Evolutionary conservation across 805 yeast genomes (phyloP), one percentile per base, ranked within the genome.

Genomic region (Zygosaccharomyces bailii): DNA sequence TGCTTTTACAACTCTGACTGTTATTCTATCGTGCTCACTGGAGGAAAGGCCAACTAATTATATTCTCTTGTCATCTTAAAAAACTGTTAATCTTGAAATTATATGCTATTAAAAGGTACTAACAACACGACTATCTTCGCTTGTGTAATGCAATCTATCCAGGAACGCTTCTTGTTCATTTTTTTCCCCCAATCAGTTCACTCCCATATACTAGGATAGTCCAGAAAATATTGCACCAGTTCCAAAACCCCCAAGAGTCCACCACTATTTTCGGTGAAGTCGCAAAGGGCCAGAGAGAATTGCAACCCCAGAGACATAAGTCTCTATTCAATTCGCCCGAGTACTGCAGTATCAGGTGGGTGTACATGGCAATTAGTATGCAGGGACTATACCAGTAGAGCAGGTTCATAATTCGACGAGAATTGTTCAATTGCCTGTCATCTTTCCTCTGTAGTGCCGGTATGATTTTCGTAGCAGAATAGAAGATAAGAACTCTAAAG

Each of bases 201-300:
- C 85, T 71, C 23, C 84, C 81, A 65, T 91, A 91, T 20, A 93
- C 71, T n/a, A 80, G 69, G 45, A 93, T 68, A 8, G 95, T 85
- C 42, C 84, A 75, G 53, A 84, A 80, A 71, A 91, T 86, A 61
- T 91, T 91, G 46, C 86, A 78, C 98, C 98, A 91, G 57, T 90
- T 87, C 98, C 99, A 91, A 61, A 93, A 86, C 57, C 88, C 89
- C 87, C 95, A 85, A n/a, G 96, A 84, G 60, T 82, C 74, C 34
- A 76, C 71, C 42, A 66, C 52, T 2, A 70, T 48, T 34, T 52
- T 61, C 14, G 54, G 46, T 13, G 53, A 41, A 16, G 49, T 49
- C 5, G 34, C 27, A 16, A 50, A 48, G 17, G 55, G 53, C 77
- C 78, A 73, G 61, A 42, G 50, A 20, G 42, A 48, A 34, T 44